Base-by-base conservation (phyloP, 192 early-diverging fungal species). In the Coemansia sp. region DNA sequence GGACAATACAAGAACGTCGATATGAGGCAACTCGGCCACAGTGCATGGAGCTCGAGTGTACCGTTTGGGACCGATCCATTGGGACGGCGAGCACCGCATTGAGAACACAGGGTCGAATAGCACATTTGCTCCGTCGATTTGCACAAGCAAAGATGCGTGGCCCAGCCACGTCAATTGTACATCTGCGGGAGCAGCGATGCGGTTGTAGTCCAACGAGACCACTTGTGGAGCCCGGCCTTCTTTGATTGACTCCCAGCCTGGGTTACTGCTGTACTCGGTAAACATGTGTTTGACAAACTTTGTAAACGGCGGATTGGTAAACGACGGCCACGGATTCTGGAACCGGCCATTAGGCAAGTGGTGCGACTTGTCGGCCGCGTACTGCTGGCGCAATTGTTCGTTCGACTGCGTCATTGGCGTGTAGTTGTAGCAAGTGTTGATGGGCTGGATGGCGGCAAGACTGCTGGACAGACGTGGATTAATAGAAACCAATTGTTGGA, bases 71-170 rank as follows among this genome's bases (percentile, higher is more conserved):
- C 91, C 92, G 1, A 82, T 76, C 47, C 76, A 85, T 66, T 87
- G 85, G 8, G 82, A 68, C 2, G 91, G 91, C 56, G 87, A 89
- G 75, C 90, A 92, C 59, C 92, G 74, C 9, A 85, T 66, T 2
- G 89, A 90, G 56, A 90, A 91, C 27, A 88, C 83, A 0, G 92
- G 92, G 59, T 94, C 92, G 61, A 85, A 89, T 0, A 94, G 68
- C 26, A 94, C 76, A 38, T 87, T 90, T 35, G 88, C 77, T 4
- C 87, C 85, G 27, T 86, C 83, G 3, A 89, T 48, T 61, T 87
- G 86, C 14, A 92, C 72, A 29, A 92, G 41, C 16, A 90, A 73
- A 21, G 87, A 84, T 0, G 92, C 89, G 23, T 86, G 86, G 12
- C 83, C 85, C 0, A 89, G 71, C 88, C 87, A 87, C n/a, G 80